Evolutionary conservation across 441 rosid genomes (phyloP).

Genomic region (Eutrema salsugineum): DNA sequence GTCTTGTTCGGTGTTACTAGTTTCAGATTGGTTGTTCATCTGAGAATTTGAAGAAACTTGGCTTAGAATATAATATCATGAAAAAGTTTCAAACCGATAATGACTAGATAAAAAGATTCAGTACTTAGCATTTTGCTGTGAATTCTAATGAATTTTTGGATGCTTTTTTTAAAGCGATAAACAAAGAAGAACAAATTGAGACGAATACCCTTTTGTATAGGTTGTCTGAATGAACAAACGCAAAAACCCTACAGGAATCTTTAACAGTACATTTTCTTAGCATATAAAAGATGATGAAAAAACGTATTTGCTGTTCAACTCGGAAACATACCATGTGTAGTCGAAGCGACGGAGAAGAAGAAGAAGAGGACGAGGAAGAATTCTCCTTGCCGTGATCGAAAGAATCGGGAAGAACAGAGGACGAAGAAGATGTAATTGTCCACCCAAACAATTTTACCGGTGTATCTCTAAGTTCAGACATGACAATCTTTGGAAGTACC

Average conservation of each 20-base stretch:
- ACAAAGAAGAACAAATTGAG: background rate
- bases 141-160: background rate
- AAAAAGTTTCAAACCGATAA: background rate
- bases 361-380: conserved; percentile 13
- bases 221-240: no score
- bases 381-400: background rate
- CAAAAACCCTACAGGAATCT: no score
- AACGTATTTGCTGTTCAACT: background rate
- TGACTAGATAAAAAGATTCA: background rate
- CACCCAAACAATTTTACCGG: conserved; percentile 64
- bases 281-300: background rate
- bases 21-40: conserved; percentile 9
- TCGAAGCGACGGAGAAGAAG: conserved; percentile 20
- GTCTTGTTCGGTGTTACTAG: background rate
- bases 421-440: conserved; percentile 40
- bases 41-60: background rate
- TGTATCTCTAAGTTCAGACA: conserved; percentile 26
- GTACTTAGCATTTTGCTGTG: background rate
- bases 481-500: background rate
- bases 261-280: no score
- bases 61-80: background rate
- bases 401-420: background rate
- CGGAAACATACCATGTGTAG: conserved; percentile 36
- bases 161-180: background rate
- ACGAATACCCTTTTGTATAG: no score